phyloP scores from a whole-genome alignment of 1,139 yeast genomes.

The Sugiyamaella novakii region DNA sequence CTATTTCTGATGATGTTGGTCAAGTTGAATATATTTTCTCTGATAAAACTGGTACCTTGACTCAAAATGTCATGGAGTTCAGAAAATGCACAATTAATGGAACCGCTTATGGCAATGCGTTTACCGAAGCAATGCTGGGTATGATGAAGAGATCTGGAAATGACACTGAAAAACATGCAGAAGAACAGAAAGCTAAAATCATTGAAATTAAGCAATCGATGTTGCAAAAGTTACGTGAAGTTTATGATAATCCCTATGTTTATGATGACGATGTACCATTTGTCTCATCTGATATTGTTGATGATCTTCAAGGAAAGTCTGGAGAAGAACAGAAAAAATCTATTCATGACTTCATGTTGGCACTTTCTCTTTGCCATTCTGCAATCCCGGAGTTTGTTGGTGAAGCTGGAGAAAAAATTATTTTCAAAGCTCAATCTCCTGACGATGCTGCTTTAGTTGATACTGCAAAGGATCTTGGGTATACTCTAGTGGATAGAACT shows the following conservation, averaged over 20 bases:
- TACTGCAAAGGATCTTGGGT: slow-evolving; percentile 90
- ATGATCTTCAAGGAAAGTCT: slow-evolving; percentile 51
- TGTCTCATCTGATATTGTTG: slow-evolving; percentile 65
- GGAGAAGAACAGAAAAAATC: slow-evolving; percentile 62
- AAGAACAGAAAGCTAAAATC: slow-evolving; percentile 48
- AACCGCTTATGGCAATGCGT: slow-evolving; percentile 84
- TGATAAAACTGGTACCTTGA: slow-evolving; percentile 95
- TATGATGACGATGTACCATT: slow-evolving; percentile 68
- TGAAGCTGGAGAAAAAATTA: slow-evolving; percentile 54
- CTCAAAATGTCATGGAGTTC: slow-evolving; percentile 96
- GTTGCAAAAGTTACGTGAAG: slow-evolving; percentile 54
- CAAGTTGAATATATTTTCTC: slow-evolving; percentile 94
- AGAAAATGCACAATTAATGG: slow-evolving; percentile 90
- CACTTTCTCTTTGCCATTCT: slow-evolving; percentile 88
- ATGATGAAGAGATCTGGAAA: slow-evolving; percentile 83
- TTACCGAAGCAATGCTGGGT: slow-evolving; percentile 94
- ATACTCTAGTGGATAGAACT: slow-evolving; percentile 72
- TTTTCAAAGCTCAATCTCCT: slow-evolving; percentile 93
- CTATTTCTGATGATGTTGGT: slow-evolving; percentile 95
- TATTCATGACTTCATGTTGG: slow-evolving; percentile 65
- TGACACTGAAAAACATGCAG: slow-evolving; percentile 54
- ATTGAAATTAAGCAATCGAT: slow-evolving; percentile 61
- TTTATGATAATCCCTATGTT: slow-evolving; percentile 60
- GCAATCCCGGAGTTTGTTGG: slow-evolving; percentile 68
- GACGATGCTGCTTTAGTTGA: slow-evolving; percentile 95